A percentile compares a stretch with the other conserved stretches of the same genome.
Evolutionary conservation across 2,329 filamentous ascomycete species (phyloP).

Genomic region (Gaeumannomyces sp.): DNA sequence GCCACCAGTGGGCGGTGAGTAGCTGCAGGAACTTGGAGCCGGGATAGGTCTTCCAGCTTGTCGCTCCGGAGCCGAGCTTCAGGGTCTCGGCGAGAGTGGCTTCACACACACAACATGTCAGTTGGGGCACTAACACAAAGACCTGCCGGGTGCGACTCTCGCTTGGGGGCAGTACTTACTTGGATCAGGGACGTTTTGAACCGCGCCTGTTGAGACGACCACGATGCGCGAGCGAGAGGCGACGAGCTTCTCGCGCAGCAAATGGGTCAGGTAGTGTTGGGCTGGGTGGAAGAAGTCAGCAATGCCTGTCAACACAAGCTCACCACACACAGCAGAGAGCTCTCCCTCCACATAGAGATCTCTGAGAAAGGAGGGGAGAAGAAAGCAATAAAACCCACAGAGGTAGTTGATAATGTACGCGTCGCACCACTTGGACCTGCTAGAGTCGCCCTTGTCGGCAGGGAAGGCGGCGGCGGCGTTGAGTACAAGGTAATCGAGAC

Average conservation of each 20-base stretch:
- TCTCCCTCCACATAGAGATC: too few species aligned
- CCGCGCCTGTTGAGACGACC: constrained; percentile 44
- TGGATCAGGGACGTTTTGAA: constrained; percentile 33
- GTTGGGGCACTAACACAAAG: too few species aligned
- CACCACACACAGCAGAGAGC: neutral
- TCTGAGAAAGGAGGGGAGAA: neutral
- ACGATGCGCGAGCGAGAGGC: constrained; percentile 40
- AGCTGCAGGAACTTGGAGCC: constrained; percentile 45
- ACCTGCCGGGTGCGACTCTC: neutral
- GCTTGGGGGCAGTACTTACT: constrained; percentile 21
- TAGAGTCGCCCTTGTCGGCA: constrained; percentile 26
- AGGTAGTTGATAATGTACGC: constrained; percentile 45
- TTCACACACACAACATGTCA: constrained; percentile 3
- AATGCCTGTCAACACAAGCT: neutral
- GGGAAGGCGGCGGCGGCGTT: constrained; percentile 40
- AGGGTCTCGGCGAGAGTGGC: constrained; percentile 18
- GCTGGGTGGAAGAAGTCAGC: constrained; percentile 26
- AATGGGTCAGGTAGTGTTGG: constrained; percentile 46
- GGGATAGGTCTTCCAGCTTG: constrained; percentile 27
- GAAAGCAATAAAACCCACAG: constrained; percentile 28
- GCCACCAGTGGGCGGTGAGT: constrained; percentile 50
- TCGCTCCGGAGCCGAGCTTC: constrained; percentile 30
- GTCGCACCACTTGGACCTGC: constrained; percentile 45
- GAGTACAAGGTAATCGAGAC: constrained; percentile 42
- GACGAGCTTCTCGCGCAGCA: constrained; percentile 41